phyloP scores from a whole-genome alignment of 148 eudicot species.

The Nepenthes gracilis region DNA sequence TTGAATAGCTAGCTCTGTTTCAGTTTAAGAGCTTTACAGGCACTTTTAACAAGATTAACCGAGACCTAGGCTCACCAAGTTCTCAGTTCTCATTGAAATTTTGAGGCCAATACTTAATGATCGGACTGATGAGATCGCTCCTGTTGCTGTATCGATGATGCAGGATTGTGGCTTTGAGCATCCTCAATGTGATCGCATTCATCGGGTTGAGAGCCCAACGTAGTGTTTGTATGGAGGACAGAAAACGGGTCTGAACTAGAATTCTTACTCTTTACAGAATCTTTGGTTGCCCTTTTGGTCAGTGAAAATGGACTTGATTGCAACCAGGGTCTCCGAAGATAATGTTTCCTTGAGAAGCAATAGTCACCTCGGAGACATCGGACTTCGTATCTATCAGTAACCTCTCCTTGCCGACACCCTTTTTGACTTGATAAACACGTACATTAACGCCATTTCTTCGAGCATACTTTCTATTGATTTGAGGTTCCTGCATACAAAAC shows the following conservation, averaged over 20 bases:
- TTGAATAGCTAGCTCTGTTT: too few species aligned
- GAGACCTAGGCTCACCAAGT: too few species aligned
- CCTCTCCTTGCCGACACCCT: conserved; percentile 17
- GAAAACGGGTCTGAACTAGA: conserved; percentile 16
- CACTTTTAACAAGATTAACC: too few species aligned
- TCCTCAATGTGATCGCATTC: conserved; percentile 13
- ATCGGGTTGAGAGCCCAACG: conserved; percentile 15
- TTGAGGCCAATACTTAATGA: too few species aligned
- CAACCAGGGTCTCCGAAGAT: conserved; percentile 24
- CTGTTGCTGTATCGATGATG: too few species aligned
- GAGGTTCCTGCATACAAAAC: conserved; percentile 24
- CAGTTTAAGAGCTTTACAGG: too few species aligned
- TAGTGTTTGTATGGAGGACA: conserved; percentile 11
- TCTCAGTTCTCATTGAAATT: too few species aligned
- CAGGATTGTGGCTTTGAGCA: not conserved
- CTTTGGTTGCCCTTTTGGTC: conserved; percentile 19
- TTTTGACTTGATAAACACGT: conserved; percentile 23
- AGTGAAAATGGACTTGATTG: conserved; percentile 27
- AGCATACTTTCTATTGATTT: conserved; percentile 20
- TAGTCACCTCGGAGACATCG: conserved; percentile 46
- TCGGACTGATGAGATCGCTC: too few species aligned
- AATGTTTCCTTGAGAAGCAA: conserved; percentile 44
- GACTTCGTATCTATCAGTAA: conserved; percentile 39
- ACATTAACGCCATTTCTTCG: conserved; percentile 23
- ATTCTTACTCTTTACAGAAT: conserved; percentile 17